phyloP scores from a whole-genome alignment of 176 grass and related monocot species.

The Coix lacrymajobi region DNA sequence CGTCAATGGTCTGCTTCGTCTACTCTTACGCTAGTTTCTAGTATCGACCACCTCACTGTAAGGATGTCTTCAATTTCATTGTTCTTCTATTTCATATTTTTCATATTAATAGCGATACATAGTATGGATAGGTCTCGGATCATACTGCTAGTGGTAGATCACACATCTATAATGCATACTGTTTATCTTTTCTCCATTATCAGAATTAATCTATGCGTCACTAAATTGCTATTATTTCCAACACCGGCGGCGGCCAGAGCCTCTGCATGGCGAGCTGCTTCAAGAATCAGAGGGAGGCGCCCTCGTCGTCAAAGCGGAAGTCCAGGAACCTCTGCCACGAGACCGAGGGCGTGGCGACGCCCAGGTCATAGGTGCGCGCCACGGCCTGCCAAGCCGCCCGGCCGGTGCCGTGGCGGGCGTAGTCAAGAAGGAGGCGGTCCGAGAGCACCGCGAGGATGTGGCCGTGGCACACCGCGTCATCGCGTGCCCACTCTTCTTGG shows the following conservation, averaged over 20 bases:
- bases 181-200: no score
- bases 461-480: slow-evolving; percentile 21
- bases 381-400: slow-evolving; percentile 1
- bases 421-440: slow-evolving; percentile 5
- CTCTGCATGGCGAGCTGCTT: slow-evolving; percentile 16
- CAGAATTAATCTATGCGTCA: no score
- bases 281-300: neutral
- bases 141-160: no score
- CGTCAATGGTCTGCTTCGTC: no score
- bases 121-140: no score
- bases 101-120: no score
- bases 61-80: no score
- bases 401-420: slow-evolving; percentile 6
- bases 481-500: neutral
- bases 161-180: no score
- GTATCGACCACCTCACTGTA: no score
- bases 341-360: neutral
- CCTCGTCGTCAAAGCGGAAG: neutral
- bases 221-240: no score
- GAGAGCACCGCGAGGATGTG: slow-evolving; percentile 21
- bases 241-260: neutral
- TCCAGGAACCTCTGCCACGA: neutral
- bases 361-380: neutral
- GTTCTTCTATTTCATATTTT: no score
- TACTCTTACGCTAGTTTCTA: no score